A percentile compares a stretch with the other conserved stretches of the same genome.
phyloP scores from a whole-genome alignment of 306 rosid species.

The Trifolium pratense region DNA sequence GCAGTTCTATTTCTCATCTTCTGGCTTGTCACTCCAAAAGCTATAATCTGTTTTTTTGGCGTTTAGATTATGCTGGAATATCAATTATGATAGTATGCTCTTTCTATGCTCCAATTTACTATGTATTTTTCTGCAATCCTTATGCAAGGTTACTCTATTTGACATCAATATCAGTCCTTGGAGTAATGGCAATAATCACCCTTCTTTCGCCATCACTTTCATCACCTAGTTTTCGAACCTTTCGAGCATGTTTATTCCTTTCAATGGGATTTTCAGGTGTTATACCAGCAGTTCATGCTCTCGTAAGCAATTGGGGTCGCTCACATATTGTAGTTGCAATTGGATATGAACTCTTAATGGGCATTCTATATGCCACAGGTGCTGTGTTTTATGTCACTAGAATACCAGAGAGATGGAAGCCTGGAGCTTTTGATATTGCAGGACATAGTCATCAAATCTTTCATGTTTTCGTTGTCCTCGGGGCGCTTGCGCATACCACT shows the following conservation, averaged over 20 bases:
- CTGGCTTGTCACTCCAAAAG: constrained; percentile 82
- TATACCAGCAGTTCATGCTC: constrained; percentile 74
- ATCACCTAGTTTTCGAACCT: constrained; percentile 59
- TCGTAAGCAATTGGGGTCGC: constrained; percentile 63
- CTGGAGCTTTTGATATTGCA: constrained; percentile 85
- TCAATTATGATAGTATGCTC: constrained; percentile 84
- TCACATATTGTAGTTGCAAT: constrained; percentile 55
- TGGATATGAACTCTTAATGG: constrained; percentile 78
- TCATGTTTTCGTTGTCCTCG: constrained; percentile 82
- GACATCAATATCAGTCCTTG: constrained; percentile 68
- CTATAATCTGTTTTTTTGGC: constrained; percentile 82
- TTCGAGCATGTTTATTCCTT: constrained; percentile 73
- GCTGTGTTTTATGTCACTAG: constrained; percentile 71
- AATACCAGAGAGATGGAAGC: constrained; percentile 87
- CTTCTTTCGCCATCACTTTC: constrained; percentile 77
- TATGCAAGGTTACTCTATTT: constrained; percentile 58
- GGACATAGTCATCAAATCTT: constrained; percentile 98
- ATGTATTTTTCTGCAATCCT: constrained; percentile 72
- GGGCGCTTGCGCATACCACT: constrained; percentile 72
- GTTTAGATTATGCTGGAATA: constrained; percentile 90
- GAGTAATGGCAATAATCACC: constrained; percentile 59
- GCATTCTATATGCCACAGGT: constrained; percentile 69
- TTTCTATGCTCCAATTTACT: constrained; percentile 89
- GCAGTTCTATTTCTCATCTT: constrained; percentile 85
- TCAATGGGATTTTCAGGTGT: constrained; percentile 93